Conservation (phyloP, 352 stramenopile species). For the Globisporangium rhizosaccharum region DNA sequence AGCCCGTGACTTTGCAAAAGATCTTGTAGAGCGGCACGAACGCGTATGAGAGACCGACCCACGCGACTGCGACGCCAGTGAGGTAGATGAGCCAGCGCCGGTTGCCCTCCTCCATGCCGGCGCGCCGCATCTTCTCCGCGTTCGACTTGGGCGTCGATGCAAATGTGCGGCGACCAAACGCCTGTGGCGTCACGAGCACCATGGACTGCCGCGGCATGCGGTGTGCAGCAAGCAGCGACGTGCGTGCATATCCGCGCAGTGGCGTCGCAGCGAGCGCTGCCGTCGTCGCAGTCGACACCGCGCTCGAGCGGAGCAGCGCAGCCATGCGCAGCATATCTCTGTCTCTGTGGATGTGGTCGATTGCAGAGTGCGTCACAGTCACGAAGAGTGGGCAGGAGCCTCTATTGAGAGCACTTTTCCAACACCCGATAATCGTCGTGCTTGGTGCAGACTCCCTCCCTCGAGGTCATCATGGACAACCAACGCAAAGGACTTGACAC, state of each 20-base stretch:
- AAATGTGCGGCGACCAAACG: constrained; percentile 27
- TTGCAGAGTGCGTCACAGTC: background rate
- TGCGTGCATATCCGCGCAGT: background rate
- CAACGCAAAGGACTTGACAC: background rate
- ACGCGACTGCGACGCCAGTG: constrained; percentile 89
- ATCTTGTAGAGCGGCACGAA: constrained; percentile 98
- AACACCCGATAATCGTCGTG: background rate
- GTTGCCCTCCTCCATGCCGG: constrained; percentile 84
- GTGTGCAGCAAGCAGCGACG: background rate
- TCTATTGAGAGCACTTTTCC: background rate
- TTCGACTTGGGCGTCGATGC: constrained; percentile 36
- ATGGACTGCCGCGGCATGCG: constrained; percentile 8
- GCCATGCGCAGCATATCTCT: constrained; percentile 14
- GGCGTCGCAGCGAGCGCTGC: background rate
- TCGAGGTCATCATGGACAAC: constrained; percentile 5
- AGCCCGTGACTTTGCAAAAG: constrained; percentile 98
- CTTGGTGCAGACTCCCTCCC: background rate
- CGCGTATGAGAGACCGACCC: constrained; percentile 94
- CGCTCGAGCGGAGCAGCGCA: background rate
- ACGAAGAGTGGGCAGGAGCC: background rate
- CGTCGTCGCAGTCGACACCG: background rate
- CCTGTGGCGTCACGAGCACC: constrained; percentile 1
- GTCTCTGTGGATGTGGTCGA: background rate
- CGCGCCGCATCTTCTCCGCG: constrained; percentile 38
- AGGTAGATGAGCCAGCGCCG: constrained; percentile 91